Evolutionary conservation across 139 green algal species (phyloP).

Genomic region (Haematococcus sp.): DNA sequence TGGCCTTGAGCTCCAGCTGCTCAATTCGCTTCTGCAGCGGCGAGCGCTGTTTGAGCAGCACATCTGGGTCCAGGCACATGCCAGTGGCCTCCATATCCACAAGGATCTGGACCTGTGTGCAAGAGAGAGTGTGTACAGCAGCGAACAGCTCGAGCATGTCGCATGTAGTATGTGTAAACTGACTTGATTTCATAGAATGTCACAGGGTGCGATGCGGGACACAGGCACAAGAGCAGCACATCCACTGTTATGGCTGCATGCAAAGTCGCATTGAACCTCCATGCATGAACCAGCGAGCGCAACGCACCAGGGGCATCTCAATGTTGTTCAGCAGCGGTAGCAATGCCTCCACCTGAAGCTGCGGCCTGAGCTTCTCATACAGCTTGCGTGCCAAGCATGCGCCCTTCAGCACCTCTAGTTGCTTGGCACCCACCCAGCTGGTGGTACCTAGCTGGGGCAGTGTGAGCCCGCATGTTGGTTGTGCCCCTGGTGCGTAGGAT

Average conservation of each 20-base stretch:
- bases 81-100: constrained; percentile 64
- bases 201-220: too few relatives aligned
- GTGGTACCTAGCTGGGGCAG: too few relatives aligned
- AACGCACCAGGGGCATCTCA: constrained; percentile 73
- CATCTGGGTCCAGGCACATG: constrained; percentile 46
- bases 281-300: constrained; percentile 5
- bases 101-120: constrained; percentile 41
- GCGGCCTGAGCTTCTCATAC: constrained; percentile 13
- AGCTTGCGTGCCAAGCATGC: constrained; percentile 35
- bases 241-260: too few relatives aligned
- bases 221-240: too few relatives aligned
- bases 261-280: too few relatives aligned
- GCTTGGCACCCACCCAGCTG: neutral
- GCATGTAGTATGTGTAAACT: too few relatives aligned
- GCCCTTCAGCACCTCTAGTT: constrained; percentile 3
- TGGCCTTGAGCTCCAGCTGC: constrained; percentile 47
- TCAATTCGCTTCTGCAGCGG: constrained; percentile 51
- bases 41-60: constrained; percentile 27
- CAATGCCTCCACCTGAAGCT: constrained; percentile 35
- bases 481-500: neutral
- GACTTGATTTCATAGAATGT: too few relatives aligned
- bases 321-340: constrained; percentile 40
- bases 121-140: too few relatives aligned
- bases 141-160: too few relatives aligned
- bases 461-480: too few relatives aligned